Percentiles rank a stretch among this genome's conserved stretches.
phyloP scores from a whole-genome alignment of 2,329 filamentous ascomycete genomes.

The Cladosporium sp. region DNA sequence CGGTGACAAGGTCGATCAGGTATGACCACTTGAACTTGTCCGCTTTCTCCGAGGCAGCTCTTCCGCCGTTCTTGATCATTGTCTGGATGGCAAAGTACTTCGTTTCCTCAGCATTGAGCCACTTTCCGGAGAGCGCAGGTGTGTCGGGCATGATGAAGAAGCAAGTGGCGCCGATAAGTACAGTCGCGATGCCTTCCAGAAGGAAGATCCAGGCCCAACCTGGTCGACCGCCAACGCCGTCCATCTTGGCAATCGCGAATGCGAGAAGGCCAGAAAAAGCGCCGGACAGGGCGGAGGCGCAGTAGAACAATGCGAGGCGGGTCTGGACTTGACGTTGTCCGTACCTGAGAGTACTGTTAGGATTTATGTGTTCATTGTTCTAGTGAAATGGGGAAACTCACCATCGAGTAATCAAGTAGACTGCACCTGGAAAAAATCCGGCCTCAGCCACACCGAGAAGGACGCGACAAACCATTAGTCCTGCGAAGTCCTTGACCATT shows the following conservation, averaged over 20 bases:
- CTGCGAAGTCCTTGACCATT: constrained; percentile 24
- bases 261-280: constrained; percentile 25
- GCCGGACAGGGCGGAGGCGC: constrained; percentile 18
- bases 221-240: constrained; percentile 36
- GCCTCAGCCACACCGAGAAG: constrained; percentile 27
- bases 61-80: constrained; percentile 19
- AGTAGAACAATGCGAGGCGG: constrained; percentile 22
- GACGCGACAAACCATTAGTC: constrained; percentile 22
- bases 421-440: constrained; percentile 21
- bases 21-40: constrained; percentile 25
- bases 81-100: constrained; percentile 18
- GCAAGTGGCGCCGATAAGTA: constrained; percentile 49
- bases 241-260: constrained; percentile 35
- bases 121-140: constrained; percentile 23
- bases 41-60: constrained; percentile 14
- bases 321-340: constrained; percentile 19
- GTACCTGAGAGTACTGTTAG: constrained; percentile 18
- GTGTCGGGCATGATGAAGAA: constrained; percentile 54
- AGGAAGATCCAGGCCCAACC: constrained; percentile 54
- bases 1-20: constrained; percentile 20
- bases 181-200: constrained; percentile 54
- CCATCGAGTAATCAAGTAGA: constrained; percentile 15
- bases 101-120: constrained; percentile 26
- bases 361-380: too few species aligned
- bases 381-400: background rate